Base-by-base conservation (phyloP, 192 early-diverging fungal species). In the Coemansia pectinata region DNA sequence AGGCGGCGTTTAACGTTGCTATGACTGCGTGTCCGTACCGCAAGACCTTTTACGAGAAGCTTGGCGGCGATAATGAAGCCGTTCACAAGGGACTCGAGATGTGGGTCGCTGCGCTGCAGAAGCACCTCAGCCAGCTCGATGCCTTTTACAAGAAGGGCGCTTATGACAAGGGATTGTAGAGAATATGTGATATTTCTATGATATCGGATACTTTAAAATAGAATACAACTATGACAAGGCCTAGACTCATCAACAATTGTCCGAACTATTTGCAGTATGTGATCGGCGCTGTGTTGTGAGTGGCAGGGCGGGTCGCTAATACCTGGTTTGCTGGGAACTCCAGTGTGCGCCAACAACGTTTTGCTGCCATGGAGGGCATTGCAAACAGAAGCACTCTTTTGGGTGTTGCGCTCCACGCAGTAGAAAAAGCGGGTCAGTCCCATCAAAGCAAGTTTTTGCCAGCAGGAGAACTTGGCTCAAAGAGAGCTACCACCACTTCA, bases 11-110 rank as follows among this genome's bases (percentile, higher is more conserved):
- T 67, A 39, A 74, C 62, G 85, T 93, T 83, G 76, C 75, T 9
- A 97, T 98, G 95, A 89, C 89, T 72, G 93, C 93, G 11, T 97
- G 95, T 79, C 97, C 97, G 23, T 87, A 88, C 69, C 93, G 95
- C 60, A 87, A 87, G 42, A 90, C 91, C 66, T 97, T 98, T 80
- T 98, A 95, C 77, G 85, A 83, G 31, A 94, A 93, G 78, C 83
- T 98, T 25, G 91, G 92, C 55, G 79, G 79, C 36, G 84, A 87
- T 71, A 83, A 88, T 55, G 84, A 83, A 23, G 83, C 84, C 45
- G 86, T 90, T 29, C 38, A 86, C 45, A 76, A 73, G 31, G 77
- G 89, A 36, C 86, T 95, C 69, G 77, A 86, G 23, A 66, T 70
- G 33, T 98, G 93, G 91, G 85, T 95, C 44, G 60, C 48, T 4